Base-by-base conservation (phyloP, 2,329 filamentous ascomycete genomes). In the Verticillium tricorpus region DNA sequence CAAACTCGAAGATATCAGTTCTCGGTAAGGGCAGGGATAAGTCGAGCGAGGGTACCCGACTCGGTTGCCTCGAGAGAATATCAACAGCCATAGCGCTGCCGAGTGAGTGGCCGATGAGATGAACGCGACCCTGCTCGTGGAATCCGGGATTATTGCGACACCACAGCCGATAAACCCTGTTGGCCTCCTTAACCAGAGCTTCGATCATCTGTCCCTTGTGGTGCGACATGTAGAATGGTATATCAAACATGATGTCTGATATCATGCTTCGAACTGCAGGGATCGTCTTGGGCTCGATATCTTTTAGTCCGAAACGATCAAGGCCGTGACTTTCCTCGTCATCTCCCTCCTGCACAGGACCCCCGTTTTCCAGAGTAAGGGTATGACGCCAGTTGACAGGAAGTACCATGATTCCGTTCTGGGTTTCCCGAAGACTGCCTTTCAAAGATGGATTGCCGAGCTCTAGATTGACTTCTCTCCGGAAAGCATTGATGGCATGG, bases 211-310 rank as follows among this genome's bases (percentile, higher is more conserved):
- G 97, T 4, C 89, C 86, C 70, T 98, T 97, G 76, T 98, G 94
- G 63, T 96, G 91, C 0, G 94, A 98, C 77, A 99, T 89, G 77
- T 98, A 99, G 72, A 97, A 98, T 0, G 95, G 95, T 58, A 99
- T 94, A 72, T 99, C 95, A 58, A 98, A 89, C 92, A 99, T 97
- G 68, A 99, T 92, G 73, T 99, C 95, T 52, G 91, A 96, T 64
- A 99, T 96, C 72, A 99, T 87, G 70, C 90, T 92, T 56, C 95
- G 89, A n/a, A 99, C 90, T 1, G 92, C 93, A 0, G 94, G 93
- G 34, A 99, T 91, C 0, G 92, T 95, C 52, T 89, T 85, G 1
- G 93, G 93, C 5, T 96, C 97, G 67, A 99, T 97, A 68, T 98
- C 93, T 68, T 93, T 90, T 15, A 99, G 80, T 0, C 77, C 73